Evolutionary conservation across 2,329 filamentous ascomycete genomes (phyloP), one percentile per base, ranked within the genome.

Genomic region (Ambrosiella beaveri): DNA sequence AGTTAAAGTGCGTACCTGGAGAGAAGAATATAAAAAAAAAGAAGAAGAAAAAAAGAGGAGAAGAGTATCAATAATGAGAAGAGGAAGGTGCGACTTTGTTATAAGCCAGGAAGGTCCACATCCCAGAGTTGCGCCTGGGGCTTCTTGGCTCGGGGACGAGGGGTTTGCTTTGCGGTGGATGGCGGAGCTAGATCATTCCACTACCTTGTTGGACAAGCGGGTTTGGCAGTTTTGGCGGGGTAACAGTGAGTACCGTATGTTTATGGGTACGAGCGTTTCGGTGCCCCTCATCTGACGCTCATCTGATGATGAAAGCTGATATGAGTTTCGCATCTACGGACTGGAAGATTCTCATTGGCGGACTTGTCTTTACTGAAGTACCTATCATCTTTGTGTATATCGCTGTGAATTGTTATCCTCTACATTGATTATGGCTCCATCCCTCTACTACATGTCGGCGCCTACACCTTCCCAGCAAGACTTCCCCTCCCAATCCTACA

Each of bases 31-130:
- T 15, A 39, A 15, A 59, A 56, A 50, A 54, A 50, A 44, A 35
- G 36, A 15, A 19, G 52, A 54, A 50, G 17, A 54, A 47, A 36
- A 60, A 54, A 51, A 50, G 47, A 50, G 38, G 40, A 53, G 38
- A 27, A 55, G 39, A 35, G 50, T n/a, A 27, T 40, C 40, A 27
- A 54, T 12, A 57, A 50, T 2, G 36, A 17, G n/a, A 54, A 41
- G 47, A 54, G 49, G 40, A 57, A 53, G 49, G n/a, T 15, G n/a
- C 3, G 5, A 47, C 44, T 47, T 47, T 41, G n/a, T 47, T 47
- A 47, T 47, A 47, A 47, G 19, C 44, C 8, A 47, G 44, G 11
- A 47, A 47, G n/a, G 44, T 47, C 44, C 44, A 47, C 44, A 4
- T 2, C 3, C 3, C 27, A 27, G 27, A 27, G 27, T 27, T 27